Evolutionary conservation across 768 basidiomycete species (phyloP).

Genomic region (Kwoniella bestiolae): DNA sequence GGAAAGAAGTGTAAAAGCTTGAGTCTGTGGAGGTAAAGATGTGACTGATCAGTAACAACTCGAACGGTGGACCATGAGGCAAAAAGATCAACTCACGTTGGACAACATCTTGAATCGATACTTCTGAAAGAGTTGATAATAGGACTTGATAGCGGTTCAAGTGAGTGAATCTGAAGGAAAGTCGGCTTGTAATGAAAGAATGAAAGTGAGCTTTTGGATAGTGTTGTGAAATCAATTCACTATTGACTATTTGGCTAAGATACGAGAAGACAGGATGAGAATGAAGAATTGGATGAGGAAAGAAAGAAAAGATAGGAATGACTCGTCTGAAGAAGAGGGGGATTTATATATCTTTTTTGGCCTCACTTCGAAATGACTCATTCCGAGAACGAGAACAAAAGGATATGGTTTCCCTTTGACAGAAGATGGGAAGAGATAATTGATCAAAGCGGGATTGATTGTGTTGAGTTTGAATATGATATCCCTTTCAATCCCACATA

Average conservation of each 20-base stretch:
- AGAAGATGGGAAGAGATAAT: not conserved
- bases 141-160: not conserved
- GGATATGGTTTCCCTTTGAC: not conserved
- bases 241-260: not conserved
- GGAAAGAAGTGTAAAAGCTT: conserved; percentile 3
- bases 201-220: conserved; percentile 4
- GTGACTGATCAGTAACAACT: not conserved
- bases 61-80: not conserved
- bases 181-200: not conserved
- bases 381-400: not conserved
- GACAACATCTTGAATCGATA: not conserved
- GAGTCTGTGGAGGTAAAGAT: not conserved
- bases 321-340: not conserved
- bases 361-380: conserved; percentile 1
- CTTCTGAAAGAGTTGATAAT: not conserved
- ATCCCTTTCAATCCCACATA: not conserved
- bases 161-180: not conserved
- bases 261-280: not conserved
- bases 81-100: not conserved
- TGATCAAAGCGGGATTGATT: conserved; percentile 12
- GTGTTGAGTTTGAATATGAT: no score
- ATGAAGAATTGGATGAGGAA: conserved; percentile 1
- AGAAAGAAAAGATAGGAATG: not conserved
- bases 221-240: conserved; percentile 8
- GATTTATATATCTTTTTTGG: conserved; percentile 12